A percentile compares a stretch with the other conserved stretches of the same genome.
These are phyloP conservation scores for Cornus florida DNA, from an alignment of 148 eudicot genomes.

Conservation along the genomic window DNA sequence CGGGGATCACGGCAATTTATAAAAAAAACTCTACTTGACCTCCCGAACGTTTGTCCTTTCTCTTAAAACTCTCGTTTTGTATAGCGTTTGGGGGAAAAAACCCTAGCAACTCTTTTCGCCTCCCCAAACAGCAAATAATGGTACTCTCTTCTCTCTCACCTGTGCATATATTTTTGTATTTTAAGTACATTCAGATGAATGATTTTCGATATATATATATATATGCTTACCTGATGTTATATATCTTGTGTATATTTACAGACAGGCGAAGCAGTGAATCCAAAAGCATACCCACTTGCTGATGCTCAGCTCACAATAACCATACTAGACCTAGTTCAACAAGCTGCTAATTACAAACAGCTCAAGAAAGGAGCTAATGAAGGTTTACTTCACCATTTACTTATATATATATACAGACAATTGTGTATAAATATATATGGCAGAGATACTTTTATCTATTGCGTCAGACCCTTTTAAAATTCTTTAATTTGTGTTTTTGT, in stretches of 20 bases:
- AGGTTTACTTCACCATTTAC: background rate
- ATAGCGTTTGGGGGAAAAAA: background rate
- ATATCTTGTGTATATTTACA: background rate
- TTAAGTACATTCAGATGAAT: no score
- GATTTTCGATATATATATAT: no score
- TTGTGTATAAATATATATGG: background rate
- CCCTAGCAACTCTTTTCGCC: background rate
- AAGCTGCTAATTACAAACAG: conserved; percentile 69
- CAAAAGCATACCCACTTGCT: conserved; percentile 70
- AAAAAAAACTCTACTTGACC: no score
- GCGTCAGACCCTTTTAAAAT: no score
- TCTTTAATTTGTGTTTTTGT: background rate
- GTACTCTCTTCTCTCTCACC: background rate
- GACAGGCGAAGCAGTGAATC: conserved; percentile 63
- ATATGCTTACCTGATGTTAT: no score
- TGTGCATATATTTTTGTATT: no score
- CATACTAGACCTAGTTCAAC: conserved; percentile 64
- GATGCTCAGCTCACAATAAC: conserved; percentile 63
- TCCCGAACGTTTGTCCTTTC: background rate
- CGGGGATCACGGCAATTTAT: no score
- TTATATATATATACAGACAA: background rate
- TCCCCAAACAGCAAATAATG: background rate
- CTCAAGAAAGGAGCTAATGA: conserved; percentile 66
- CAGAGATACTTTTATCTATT: background rate
- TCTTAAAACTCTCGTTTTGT: background rate